Percentiles rank a stretch among this genome's conserved stretches.
phyloP scores from a whole-genome alignment of 179 eudicot genomes.

The Camellia oleifera region DNA sequence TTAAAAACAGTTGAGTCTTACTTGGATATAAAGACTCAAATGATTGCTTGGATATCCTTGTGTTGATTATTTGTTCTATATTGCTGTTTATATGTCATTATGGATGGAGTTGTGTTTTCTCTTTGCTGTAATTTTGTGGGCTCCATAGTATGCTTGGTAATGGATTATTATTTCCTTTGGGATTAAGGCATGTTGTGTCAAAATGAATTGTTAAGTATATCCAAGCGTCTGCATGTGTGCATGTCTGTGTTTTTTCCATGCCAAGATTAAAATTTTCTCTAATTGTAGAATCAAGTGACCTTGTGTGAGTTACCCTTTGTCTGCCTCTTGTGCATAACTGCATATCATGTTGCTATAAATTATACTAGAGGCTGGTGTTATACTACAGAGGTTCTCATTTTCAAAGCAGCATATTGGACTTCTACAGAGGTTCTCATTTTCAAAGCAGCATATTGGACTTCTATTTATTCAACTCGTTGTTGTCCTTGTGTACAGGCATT shows the following conservation, averaged over 20 bases:
- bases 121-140: neutral
- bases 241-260: neutral
- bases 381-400: neutral
- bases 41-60: neutral
- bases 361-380: neutral
- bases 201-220: neutral
- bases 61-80: neutral
- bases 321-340: neutral
- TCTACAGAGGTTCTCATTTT: neutral
- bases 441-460: neutral
- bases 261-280: neutral
- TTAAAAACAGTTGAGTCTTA: neutral
- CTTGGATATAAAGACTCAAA: neutral
- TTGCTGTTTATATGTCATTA: neutral
- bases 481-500: constrained; percentile 44
- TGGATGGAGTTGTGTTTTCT: neutral
- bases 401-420: neutral
- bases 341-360: neutral
- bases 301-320: neutral
- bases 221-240: neutral
- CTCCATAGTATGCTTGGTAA: neutral
- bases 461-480: neutral
- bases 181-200: neutral
- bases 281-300: neutral
- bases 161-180: neutral